phyloP scores from a whole-genome alignment of 345 rosid genomes.

The Clarkia xantiana region DNA sequence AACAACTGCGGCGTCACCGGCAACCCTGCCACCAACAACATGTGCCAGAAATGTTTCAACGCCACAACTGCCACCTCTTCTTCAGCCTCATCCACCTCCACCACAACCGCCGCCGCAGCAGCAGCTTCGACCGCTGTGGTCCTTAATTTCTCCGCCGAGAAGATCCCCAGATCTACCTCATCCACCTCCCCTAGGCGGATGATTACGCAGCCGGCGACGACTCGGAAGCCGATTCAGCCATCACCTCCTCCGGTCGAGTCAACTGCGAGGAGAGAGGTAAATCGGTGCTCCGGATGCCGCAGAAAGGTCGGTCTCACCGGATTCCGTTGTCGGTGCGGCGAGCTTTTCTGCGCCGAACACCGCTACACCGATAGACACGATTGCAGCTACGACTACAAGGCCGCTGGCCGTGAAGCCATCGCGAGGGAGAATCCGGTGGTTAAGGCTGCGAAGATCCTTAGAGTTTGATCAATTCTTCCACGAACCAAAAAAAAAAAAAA shows the following conservation, averaged over 20 bases:
- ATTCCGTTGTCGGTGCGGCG: slow-evolving; percentile 91
- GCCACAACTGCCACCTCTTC: slow-evolving; percentile 34
- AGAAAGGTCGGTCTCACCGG: slow-evolving; percentile 92
- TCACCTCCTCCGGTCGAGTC: slow-evolving; percentile 4
- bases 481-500: not conserved
- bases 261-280: slow-evolving; percentile 44
- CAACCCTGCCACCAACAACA: slow-evolving; percentile 80
- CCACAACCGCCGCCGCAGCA: not conserved
- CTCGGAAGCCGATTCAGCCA: slow-evolving; percentile 7
- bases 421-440: slow-evolving; percentile 90
- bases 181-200: slow-evolving; percentile 21
- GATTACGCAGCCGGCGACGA: slow-evolving; percentile 9
- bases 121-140: too few species aligned
- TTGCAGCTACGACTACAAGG: slow-evolving; percentile 81
- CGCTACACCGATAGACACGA: slow-evolving; percentile 93
- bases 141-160: slow-evolving; percentile 32
- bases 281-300: slow-evolving; percentile 79
- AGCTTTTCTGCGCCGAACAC: slow-evolving; percentile 82
- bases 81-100: slow-evolving; percentile 2
- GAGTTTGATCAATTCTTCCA: slow-evolving; percentile 29
- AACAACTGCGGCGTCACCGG: slow-evolving; percentile 83
- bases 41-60: slow-evolving; percentile 95
- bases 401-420: slow-evolving; percentile 86
- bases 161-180: slow-evolving; percentile 36
- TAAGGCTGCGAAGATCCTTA: slow-evolving; percentile 89